Percentiles rank a stretch among this genome's conserved stretches.
Evolutionary conservation across 768 basidiomycete species (phyloP).

Genomic region (Boletus bicolor): DNA sequence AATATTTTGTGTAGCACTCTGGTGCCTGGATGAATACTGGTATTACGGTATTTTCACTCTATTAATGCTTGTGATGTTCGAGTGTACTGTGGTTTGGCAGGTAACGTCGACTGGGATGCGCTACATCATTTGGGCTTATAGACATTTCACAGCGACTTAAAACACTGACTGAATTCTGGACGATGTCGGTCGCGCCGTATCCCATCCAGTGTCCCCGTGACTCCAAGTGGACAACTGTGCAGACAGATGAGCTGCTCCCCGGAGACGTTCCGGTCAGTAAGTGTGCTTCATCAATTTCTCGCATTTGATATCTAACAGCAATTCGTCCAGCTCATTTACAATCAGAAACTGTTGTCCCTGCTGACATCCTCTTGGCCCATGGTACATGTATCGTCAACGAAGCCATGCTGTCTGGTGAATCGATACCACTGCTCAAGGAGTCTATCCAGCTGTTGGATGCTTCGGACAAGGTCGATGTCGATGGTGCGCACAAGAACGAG

Average conservation of each 20-base stretch:
- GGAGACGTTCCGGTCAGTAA: slow-evolving; percentile 82
- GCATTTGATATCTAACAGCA: background rate
- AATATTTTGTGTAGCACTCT: slow-evolving; percentile 94
- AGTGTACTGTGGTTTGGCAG: slow-evolving; percentile 99
- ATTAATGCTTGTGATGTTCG: slow-evolving; percentile 98
- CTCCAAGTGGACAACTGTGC: slow-evolving; percentile 72
- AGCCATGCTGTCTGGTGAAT: slow-evolving; percentile 98
- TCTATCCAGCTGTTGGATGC: slow-evolving; percentile 83
- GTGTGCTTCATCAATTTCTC: slow-evolving; percentile 29
- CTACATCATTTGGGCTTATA: background rate
- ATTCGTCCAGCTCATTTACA: slow-evolving; percentile 52
- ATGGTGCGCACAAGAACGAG: slow-evolving; percentile 80
- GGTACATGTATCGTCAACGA: slow-evolving; percentile 98
- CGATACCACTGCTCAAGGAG: slow-evolving; percentile 94
- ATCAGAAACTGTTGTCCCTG: slow-evolving; percentile 85
- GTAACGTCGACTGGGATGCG: slow-evolving; percentile 39
- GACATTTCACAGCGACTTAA: slow-evolving; percentile 62
- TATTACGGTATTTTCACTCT: slow-evolving; percentile 97
- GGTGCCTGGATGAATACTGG: slow-evolving; percentile 99
- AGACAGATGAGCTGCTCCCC: slow-evolving; percentile 85
- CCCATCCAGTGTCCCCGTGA: slow-evolving; percentile 80
- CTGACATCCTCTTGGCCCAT: slow-evolving; percentile 85
- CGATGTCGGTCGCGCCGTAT: slow-evolving; percentile 93
- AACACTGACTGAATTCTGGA: slow-evolving; percentile 92
- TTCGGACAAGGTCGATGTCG: slow-evolving; percentile 76